These are phyloP conservation scores for Monilinia aucupariae DNA, from an alignment of 2,329 filamentous ascomycete species.

Conservation along the genomic window DNA sequence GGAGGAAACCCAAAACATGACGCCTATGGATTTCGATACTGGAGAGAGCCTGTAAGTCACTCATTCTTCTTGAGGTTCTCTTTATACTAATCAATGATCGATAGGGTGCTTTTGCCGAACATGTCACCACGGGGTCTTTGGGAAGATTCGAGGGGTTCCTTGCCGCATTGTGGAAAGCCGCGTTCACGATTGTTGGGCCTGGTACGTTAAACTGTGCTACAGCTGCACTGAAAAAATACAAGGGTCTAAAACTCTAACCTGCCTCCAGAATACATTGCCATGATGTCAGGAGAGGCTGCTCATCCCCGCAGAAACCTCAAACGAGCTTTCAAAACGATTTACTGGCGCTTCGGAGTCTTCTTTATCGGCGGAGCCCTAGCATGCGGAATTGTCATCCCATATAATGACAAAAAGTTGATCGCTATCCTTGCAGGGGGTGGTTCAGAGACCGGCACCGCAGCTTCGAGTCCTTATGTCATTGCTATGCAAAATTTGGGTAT, in stretches of 20 bases:
- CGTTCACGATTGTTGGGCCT: conserved; percentile 39
- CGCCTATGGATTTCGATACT: conserved; percentile 65
- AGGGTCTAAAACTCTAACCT: not conserved
- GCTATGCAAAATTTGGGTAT: conserved; percentile 66
- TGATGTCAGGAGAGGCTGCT: conserved; percentile 64
- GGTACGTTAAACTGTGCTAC: conserved; percentile 42
- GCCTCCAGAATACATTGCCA: conserved; percentile 48
- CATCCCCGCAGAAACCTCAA: conserved; percentile 60
- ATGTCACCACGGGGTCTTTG: conserved; percentile 55
- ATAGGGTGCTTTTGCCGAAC: conserved; percentile 57
- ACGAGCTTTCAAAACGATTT: conserved; percentile 66
- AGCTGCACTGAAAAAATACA: not conserved
- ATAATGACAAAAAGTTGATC: conserved; percentile 53
- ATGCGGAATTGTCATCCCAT: conserved; percentile 61
- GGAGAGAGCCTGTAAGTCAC: conserved; percentile 44
- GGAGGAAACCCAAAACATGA: conserved; percentile 68
- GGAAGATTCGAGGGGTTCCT: conserved; percentile 65
- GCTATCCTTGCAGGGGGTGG: conserved; percentile 35
- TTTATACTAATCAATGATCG: not conserved
- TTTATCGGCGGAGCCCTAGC: conserved; percentile 64
- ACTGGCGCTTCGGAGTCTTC: conserved; percentile 65
- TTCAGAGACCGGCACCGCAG: conserved; percentile 42
- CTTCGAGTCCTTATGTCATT: conserved; percentile 43
- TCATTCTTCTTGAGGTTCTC: not conserved
- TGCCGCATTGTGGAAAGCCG: conserved; percentile 48